phyloP scores from a whole-genome alignment of 257 asterid species.

The Solanum corneliomulleri region DNA sequence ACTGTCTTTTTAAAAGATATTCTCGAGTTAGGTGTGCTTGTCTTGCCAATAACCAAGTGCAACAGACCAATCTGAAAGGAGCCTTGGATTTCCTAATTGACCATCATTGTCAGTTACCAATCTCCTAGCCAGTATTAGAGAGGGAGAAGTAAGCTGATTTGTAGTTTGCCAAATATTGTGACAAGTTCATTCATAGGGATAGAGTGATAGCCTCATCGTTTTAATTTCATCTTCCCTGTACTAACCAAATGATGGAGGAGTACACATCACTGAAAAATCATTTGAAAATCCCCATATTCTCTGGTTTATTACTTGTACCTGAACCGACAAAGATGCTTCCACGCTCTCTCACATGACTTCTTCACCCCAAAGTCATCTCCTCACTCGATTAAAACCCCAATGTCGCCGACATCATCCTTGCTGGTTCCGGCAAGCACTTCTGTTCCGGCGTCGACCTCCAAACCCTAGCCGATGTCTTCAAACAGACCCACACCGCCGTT shows the following conservation, averaged over 20 bases:
- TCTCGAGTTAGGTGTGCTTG: background rate
- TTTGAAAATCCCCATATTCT: slow-evolving; percentile 30
- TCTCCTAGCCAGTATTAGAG: background rate
- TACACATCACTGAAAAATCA: slow-evolving; percentile 38
- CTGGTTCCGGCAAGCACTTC: slow-evolving; percentile 65
- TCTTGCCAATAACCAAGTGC: background rate
- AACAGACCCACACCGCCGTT: slow-evolving; percentile 7
- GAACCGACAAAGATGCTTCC: slow-evolving; percentile 48
- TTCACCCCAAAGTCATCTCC: slow-evolving; percentile 62
- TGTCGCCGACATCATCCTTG: slow-evolving; percentile 41
- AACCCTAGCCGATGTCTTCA: slow-evolving; percentile 4
- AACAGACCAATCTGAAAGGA: background rate
- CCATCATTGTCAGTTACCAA: background rate
- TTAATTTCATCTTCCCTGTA: background rate
- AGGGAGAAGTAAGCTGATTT: background rate
- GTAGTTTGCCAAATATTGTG: background rate
- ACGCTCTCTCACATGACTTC: slow-evolving; percentile 63
- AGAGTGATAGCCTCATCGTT: background rate
- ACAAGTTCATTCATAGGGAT: background rate
- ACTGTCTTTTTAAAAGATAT: background rate
- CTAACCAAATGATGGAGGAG: slow-evolving; percentile 9
- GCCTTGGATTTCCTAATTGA: background rate
- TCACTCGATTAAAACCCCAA: slow-evolving; percentile 54
- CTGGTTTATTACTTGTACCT: slow-evolving; percentile 34
- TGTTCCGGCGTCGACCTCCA: slow-evolving; percentile 73